Conservation (phyloP, 108 stramenopile species). For the Parietichytrium sp. region DNA sequence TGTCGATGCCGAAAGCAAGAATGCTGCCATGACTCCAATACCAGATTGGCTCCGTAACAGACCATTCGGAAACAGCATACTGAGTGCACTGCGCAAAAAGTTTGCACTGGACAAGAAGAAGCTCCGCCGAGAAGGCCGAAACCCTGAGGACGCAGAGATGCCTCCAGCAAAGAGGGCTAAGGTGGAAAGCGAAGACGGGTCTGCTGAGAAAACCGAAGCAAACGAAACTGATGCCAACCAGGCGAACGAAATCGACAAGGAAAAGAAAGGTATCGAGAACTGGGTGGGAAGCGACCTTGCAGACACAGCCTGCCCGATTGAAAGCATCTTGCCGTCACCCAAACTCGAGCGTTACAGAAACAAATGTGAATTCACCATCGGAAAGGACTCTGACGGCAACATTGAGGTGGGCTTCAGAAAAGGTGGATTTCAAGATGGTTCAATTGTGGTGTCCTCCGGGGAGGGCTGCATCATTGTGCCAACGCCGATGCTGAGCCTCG, state of each 20-base stretch:
- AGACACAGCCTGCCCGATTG: slow-evolving; percentile 35
- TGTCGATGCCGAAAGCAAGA: slow-evolving; percentile 32
- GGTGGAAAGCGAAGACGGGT: background rate
- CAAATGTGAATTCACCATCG: slow-evolving; percentile 85
- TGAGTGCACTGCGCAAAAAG: no score
- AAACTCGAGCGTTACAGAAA: slow-evolving; percentile 69
- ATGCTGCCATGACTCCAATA: no score
- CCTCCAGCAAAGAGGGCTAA: no score
- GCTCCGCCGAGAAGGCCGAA: no score
- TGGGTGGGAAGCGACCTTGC: background rate
- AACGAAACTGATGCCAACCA: background rate
- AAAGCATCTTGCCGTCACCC: slow-evolving; percentile 63
- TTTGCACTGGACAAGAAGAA: no score
- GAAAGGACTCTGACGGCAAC: slow-evolving; percentile 49
- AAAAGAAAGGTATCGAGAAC: no score
- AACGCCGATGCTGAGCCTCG: slow-evolving; percentile 64
- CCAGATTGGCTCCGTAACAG: no score
- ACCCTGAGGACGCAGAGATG: no score
- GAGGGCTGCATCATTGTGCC: slow-evolving; percentile 76
- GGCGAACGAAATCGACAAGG: background rate
- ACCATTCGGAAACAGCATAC: no score
- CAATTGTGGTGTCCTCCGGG: slow-evolving; percentile 68
- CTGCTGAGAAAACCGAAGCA: background rate
- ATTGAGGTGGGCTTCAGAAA: slow-evolving; percentile 71
- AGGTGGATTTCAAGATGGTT: slow-evolving; percentile 60